phyloP scores from a whole-genome alignment of 2,329 filamentous ascomycete genomes.

The Cordyceps cicadae region DNA sequence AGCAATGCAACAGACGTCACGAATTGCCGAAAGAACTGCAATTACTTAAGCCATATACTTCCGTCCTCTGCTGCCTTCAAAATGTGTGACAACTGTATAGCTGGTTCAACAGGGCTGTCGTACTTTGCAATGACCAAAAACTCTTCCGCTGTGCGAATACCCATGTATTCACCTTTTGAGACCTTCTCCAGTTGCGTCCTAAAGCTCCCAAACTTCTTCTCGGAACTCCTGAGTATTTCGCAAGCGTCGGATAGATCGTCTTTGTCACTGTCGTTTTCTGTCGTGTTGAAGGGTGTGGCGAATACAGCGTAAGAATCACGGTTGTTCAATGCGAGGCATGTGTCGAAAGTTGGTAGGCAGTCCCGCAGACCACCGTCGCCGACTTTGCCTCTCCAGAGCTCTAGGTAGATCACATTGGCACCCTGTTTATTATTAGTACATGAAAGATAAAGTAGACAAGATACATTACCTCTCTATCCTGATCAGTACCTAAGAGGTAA shows the following conservation, averaged over 20 bases:
- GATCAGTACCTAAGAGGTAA: neutral
- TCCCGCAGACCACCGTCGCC: neutral
- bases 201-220: neutral
- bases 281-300: too few relatives aligned
- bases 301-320: too few relatives aligned
- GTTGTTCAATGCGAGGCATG: neutral
- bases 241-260: neutral
- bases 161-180: neutral
- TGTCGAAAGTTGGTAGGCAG: neutral
- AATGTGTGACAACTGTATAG: neutral
- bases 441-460: neutral
- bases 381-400: neutral
- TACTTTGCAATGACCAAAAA: neutral
- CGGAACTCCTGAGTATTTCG: neutral
- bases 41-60: neutral
- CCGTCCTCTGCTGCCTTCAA: neutral
- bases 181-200: neutral
- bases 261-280: neutral
- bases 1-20: too few relatives aligned
- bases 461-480: neutral
- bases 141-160: neutral
- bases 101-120: neutral
- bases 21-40: too few relatives aligned
- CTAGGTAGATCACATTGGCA: neutral
- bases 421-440: neutral